Evolutionary conservation across 1,284 basidiomycete species (phyloP), one percentile per base, ranked within the genome.

Genomic region (Pseudozyma sp.): DNA sequence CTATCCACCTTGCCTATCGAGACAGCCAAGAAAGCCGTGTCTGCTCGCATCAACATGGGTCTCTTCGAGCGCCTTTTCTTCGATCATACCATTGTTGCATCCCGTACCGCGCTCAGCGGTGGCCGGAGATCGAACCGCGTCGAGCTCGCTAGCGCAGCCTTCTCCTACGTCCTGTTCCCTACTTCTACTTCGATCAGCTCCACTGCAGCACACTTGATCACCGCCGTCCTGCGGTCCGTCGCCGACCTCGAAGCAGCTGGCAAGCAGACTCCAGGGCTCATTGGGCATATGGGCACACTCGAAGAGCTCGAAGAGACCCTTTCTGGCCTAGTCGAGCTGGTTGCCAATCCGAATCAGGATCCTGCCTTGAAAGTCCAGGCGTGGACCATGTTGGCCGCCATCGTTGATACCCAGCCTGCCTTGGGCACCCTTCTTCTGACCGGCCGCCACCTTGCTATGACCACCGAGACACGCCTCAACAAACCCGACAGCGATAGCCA

Each of bases 321-420:
- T 16, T 50, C 58, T 5, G 63, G 62, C 2, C 65, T 84, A 4
- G 51, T 83, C 19, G 64, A 76, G 6, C 68, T 85, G 0, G 81
- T 79, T 0, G 72, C 59, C 35, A 82, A 82, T 36, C 90, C 91
- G 1, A 82, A 90, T 8, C 89, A 91, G 64, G 89, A 92, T 0
- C 88, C 90, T 59, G 87, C 87, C 1, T 88, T 93, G 6, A 87
- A 94, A 19, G 89, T 90, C 62, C 88, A 90, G 0, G 89, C 93
- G 1, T 97, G 95, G 94, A 89, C 89, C 64, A 92, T 97, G 78
- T 90, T 96, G 31, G 88, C 92, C 0, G 88, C 93, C 13, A 91
- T 93, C 3, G 90, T 95, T 19, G 91, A 93, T 70, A 92, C 91
- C 60, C 94, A 96, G 80, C 94, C 95, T 1, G 93, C 94, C 0